Evolutionary conservation across 2,329 filamentous ascomycete genomes (phyloP), one percentile per base, ranked within the genome.

Genomic region (Thielaviopsis populi): DNA sequence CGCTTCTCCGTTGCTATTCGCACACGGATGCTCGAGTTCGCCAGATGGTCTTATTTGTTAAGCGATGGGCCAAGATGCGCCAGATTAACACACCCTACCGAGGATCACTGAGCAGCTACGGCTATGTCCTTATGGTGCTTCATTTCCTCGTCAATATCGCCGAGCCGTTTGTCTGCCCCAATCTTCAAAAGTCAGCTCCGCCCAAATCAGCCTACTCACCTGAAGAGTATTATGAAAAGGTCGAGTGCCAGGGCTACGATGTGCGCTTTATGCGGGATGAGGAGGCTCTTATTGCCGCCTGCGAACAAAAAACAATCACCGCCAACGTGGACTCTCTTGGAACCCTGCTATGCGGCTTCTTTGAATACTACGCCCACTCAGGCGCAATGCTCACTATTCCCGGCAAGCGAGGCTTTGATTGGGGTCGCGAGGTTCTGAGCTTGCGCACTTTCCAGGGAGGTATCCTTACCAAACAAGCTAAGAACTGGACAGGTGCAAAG

Each of bases 71-170:
- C 30, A 95, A 94, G 73, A 79, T 80, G 33, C 84, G 91, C 58
- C 87, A 85, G 67, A 91, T 96, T 75, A 96, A 96, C 74, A 89
- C 86, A 50, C 85, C 89, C 1, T 95, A 95, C 71, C 85, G 86
- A 43, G 91, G 91, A 50, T 95, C 90, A 0, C 77, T 96, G 19
- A 91, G 88, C 62, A 92, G 88, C 68, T 96, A 96, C 70, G 91
- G 91, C 60, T 96, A 92, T 73, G 89, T 94, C 4, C 76, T 96
- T 46, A 95, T 96, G 91, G 85, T 95, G 3, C 77, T 96, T 17
- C 91, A 96, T 73, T 96, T 92, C 70, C 81, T 96, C 33, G 84
- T 94, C 70, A 95, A 96, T 69, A 74, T 96, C 62, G 87, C 82
- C 0, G 78, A 83, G 59, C 91, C 91, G 0, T 89, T 90, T 63